Percentiles rank a stretch among this genome's conserved stretches.
These are phyloP conservation scores for Scleroderma bovista DNA, from an alignment of 768 basidiomycete species.

Conservation along the genomic window DNA sequence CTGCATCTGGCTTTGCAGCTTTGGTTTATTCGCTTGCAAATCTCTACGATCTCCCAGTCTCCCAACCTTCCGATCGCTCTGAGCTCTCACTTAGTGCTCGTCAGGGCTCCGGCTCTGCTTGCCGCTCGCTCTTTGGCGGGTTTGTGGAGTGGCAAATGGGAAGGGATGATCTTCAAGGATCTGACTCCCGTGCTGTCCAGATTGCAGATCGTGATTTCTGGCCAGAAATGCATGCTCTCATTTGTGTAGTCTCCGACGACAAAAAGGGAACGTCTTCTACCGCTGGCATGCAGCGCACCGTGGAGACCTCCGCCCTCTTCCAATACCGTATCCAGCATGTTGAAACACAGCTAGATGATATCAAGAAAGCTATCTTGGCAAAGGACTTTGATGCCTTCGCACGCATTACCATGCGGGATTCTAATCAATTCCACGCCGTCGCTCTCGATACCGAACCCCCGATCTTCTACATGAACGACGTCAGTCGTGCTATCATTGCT, in stretches of 20 bases:
- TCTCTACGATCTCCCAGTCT: conserved; percentile 76
- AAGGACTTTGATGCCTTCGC: conserved; percentile 90
- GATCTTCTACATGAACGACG: conserved; percentile 99
- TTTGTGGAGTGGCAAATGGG: conserved; percentile 87
- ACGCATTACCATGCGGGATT: conserved; percentile 91
- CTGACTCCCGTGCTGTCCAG: conserved; percentile 84
- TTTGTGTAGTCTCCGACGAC: conserved; percentile 92
- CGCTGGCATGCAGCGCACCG: conserved; percentile 95
- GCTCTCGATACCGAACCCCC: conserved; percentile 95
- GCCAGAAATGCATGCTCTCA: conserved; percentile 94
- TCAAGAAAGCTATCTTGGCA: conserved; percentile 70
- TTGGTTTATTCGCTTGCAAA: conserved; percentile 84
- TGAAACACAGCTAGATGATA: conserved; percentile 79
- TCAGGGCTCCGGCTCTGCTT: conserved; percentile 96
- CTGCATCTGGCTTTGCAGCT: conserved; percentile 95
- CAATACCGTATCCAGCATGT: conserved; percentile 82
- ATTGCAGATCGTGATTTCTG: conserved; percentile 84
- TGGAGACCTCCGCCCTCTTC: conserved; percentile 84
- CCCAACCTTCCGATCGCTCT: conserved; percentile 43
- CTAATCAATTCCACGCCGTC: conserved; percentile 98
- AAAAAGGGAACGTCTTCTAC: conserved; percentile 97
- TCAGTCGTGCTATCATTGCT: conserved; percentile 86
- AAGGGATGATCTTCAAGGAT: conserved; percentile 64
- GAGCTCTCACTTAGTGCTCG: conserved; percentile 90
- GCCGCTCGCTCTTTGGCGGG: conserved; percentile 94